Conservation (phyloP, 352 stramenopile genomes). For the Phytophthora pinifolia region DNA sequence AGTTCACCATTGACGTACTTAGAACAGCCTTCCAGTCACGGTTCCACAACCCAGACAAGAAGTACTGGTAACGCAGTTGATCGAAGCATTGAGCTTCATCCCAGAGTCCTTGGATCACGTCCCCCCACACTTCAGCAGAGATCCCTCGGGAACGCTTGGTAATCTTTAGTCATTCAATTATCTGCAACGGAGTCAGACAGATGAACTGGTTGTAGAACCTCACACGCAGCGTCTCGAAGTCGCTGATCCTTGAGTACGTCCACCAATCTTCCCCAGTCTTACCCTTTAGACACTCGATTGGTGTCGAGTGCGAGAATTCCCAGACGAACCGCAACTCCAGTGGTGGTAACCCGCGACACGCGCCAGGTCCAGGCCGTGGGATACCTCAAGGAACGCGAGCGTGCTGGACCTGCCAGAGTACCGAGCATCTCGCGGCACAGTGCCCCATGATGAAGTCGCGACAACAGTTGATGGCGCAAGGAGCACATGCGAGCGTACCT, state of each 20-base stretch:
- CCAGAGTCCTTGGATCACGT: not conserved
- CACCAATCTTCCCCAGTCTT: slow-evolving; percentile 6
- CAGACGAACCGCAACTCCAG: not conserved
- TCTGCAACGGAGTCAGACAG: not conserved
- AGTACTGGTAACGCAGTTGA: slow-evolving; percentile 6
- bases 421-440: not conserved
- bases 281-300: not conserved
- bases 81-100: not conserved
- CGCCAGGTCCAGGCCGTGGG: too few species aligned
- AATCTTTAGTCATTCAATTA: not conserved
- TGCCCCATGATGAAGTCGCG: not conserved
- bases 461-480: not conserved
- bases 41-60: not conserved
- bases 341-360: not conserved
- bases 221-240: too few species aligned
- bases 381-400: too few species aligned
- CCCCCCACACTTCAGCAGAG: not conserved
- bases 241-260: slow-evolving; percentile 3
- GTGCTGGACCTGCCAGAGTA: too few species aligned
- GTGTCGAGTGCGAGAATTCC: not conserved
- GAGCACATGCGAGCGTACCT: too few species aligned
- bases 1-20: not conserved
- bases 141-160: not conserved
- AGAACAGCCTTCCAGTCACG: not conserved
- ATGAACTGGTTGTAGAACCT: slow-evolving; percentile 5